Percentiles rank a stretch among this genome's conserved stretches.
phyloP scores from a whole-genome alignment of 2,329 filamentous ascomycete species.

The Magnaporthiopsis incrustans region DNA sequence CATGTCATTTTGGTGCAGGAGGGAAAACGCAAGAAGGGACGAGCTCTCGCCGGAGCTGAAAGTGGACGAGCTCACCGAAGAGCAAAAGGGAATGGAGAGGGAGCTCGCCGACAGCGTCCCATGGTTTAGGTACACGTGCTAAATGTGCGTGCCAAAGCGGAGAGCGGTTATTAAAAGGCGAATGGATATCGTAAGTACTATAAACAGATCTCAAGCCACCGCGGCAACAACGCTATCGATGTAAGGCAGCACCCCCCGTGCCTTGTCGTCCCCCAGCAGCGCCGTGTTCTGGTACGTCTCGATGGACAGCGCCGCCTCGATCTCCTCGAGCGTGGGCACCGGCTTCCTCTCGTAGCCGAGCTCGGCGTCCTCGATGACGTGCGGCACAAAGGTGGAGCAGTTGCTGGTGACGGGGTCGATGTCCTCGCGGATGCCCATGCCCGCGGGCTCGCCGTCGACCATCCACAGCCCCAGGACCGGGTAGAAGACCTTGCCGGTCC shows the following conservation, averaged over 20 bases:
- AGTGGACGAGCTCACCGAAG: slow-evolving; percentile 17
- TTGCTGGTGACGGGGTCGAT: not conserved
- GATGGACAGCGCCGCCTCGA: not conserved
- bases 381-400: not conserved
- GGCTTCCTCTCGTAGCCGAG: not conserved
- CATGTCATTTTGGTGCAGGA: slow-evolving; percentile 23
- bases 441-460: slow-evolving; percentile 4
- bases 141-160: no score
- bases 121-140: slow-evolving; percentile 21
- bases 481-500: not conserved
- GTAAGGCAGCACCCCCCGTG: not conserved
- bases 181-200: no score
- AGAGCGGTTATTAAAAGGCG: no score
- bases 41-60: slow-evolving; percentile 11
- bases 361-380: not conserved
- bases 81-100: slow-evolving; percentile 21
- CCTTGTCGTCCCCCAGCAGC: not conserved
- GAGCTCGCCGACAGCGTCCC: slow-evolving; percentile 23
- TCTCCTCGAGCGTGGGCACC: not conserved
- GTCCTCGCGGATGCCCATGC: slow-evolving; percentile 3
- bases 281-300: not conserved
- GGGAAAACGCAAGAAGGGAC: slow-evolving; percentile 24
- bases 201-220: not conserved
- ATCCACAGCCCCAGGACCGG: slow-evolving; percentile 3
- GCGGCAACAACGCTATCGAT: not conserved